These are phyloP conservation scores for Cymodocea nodosa DNA, from an alignment of 116 monocot genomes.

Conservation along the genomic window DNA sequence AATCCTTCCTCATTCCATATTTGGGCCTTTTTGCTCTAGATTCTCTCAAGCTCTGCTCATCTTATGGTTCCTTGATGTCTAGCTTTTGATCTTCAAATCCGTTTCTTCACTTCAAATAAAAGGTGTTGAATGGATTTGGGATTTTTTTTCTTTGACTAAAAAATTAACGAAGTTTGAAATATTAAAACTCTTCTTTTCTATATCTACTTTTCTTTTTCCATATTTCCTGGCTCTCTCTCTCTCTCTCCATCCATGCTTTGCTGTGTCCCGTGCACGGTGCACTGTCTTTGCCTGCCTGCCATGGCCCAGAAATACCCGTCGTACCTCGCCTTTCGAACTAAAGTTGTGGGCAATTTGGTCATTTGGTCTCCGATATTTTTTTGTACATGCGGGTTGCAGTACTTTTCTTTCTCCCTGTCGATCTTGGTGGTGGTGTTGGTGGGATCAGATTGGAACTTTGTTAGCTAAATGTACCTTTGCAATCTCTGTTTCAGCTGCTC, in stretches of 20 bases:
- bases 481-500: background rate
- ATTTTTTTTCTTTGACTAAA: background rate
- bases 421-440: background rate
- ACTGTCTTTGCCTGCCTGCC: no score
- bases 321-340: background rate
- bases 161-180: no score
- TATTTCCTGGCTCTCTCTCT: constrained; percentile 5
- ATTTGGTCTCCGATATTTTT: background rate
- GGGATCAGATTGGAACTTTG: background rate
- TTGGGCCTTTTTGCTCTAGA: no score
- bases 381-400: background rate
- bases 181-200: background rate
- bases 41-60: no score
- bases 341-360: background rate
- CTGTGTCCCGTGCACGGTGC: background rate
- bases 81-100: no score
- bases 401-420: background rate
- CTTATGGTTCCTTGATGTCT: no score
- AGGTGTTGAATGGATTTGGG: background rate
- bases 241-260: background rate
- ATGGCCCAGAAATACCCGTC: background rate
- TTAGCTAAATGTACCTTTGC: no score
- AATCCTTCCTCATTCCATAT: no score
- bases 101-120: no score
- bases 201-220: background rate